Conservation (phyloP, 257 asterid species). For the Rehmannia glutinosa region DNA sequence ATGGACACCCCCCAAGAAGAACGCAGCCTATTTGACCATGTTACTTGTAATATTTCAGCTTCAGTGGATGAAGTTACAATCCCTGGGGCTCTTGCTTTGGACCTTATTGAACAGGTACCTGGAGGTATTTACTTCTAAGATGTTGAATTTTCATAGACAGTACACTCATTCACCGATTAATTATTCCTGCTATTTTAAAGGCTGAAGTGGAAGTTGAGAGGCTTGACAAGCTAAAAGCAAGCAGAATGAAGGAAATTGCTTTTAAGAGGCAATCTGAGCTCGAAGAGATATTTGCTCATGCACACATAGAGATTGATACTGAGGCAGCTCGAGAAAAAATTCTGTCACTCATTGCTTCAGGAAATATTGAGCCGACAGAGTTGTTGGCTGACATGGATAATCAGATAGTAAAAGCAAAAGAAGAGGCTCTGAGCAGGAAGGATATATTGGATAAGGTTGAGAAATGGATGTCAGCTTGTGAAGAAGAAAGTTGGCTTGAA, state of each 20-base stretch:
- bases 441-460: slow-evolving; percentile 98
- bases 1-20: slow-evolving; percentile 92
- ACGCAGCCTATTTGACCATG: slow-evolving; percentile 54
- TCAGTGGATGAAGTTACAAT: slow-evolving; percentile 78
- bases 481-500: slow-evolving; percentile 98
- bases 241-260: slow-evolving; percentile 97
- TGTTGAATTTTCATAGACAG: background rate
- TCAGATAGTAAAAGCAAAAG: slow-evolving; percentile 83
- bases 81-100: slow-evolving; percentile 89
- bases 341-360: slow-evolving; percentile 76
- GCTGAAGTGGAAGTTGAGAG: slow-evolving; percentile 97
- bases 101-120: slow-evolving; percentile 82
- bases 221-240: slow-evolving; percentile 89
- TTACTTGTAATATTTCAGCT: slow-evolving; percentile 74
- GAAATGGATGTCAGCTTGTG: slow-evolving; percentile 97
- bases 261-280: slow-evolving; percentile 90
- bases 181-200: slow-evolving; percentile 31
- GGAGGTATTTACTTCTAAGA: background rate
- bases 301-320: slow-evolving; percentile 82
- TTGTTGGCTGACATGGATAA: slow-evolving; percentile 88
- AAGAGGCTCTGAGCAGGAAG: slow-evolving; percentile 85
- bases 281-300: slow-evolving; percentile 80
- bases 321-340: slow-evolving; percentile 81
- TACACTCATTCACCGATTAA: background rate
- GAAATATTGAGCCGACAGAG: slow-evolving; percentile 80